These are phyloP conservation scores for Acacia concinna DNA, from an alignment of 331 rosid species.

Conservation along the genomic window DNA sequence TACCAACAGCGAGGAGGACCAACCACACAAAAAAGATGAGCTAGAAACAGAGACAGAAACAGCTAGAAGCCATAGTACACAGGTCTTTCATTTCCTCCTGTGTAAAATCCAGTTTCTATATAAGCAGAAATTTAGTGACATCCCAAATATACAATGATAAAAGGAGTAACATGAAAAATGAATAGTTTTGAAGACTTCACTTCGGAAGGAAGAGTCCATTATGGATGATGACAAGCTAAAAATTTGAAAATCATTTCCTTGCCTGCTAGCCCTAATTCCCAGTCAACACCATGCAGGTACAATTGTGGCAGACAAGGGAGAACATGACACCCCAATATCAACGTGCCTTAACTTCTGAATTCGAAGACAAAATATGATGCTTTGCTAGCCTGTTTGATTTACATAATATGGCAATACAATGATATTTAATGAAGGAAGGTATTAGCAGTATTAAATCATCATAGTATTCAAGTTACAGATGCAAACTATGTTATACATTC, in stretches of 20 bases:
- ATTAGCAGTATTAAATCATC: neutral
- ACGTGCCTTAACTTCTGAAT: neutral
- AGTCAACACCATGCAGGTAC: neutral
- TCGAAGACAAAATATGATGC: neutral
- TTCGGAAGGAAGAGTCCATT: neutral
- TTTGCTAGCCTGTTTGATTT: neutral
- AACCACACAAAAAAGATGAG: neutral
- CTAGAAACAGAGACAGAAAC: neutral
- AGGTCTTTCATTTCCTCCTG: neutral
- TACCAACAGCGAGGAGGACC: neutral
- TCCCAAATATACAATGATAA: neutral
- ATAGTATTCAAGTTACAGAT: slow-evolving; percentile 9
- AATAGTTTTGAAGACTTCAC: neutral
- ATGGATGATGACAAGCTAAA: neutral
- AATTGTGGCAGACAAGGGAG: neutral
- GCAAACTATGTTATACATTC: neutral
- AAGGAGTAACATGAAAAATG: neutral
- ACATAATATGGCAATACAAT: neutral
- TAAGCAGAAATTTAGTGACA: neutral
- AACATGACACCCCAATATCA: neutral
- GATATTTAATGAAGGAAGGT: slow-evolving; percentile 10
- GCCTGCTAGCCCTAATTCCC: neutral
- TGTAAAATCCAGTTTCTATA: neutral
- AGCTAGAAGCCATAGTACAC: neutral
- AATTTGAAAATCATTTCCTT: neutral